Evolutionary conservation across 176 grass and related monocot genomes (phyloP), one percentile per base, ranked within the genome.

Genomic region (Hsuehochloa calcarea): DNA sequence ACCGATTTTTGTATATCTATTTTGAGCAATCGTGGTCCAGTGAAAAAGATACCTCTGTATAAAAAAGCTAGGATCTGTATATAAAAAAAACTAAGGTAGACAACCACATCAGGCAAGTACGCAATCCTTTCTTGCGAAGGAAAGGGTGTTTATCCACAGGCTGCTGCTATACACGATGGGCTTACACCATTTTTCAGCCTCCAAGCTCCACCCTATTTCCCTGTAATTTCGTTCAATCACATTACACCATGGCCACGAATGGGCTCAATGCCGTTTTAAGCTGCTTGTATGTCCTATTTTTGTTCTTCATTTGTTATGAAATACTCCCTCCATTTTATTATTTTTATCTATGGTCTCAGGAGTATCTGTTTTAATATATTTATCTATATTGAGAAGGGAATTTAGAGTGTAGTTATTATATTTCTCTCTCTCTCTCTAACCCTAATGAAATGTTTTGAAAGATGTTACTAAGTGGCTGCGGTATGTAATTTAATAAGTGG

Each of bases 101-200:
- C 78, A 77, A 34, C 78, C n/a, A 54, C 51, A 76, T 15, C 1
- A 20, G 43, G 65, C 12, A 72, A 61, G 69, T n/a, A n/a, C 64
- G 56, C 35, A 82, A 82, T 75, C n/a, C n/a, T n/a, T n/a, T 86
- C 64, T 44, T 56, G 71, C 45, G 37, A 63, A 75, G 40, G 70
- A 81, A 60, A 82, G 5, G 10, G 55, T 23, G 41, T 64, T 86
- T 71, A 90, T 45, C 64, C 65, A 65, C 23, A 54, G 17, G 5
- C 17, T 54, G 5, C 17, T 54, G 47, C 47, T 1, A 19, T 20
- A 4, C 55, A 10, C 4, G 8, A 51, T 38, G 72, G 74, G 41
- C n/a, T 41, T 10, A 20, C 17, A 56, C 61, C 34, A 29, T 27
- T 52, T 34, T 11, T 35, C 46, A 5, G 40, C 4, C 11, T 41